These are phyloP conservation scores for Alternaria infectoria DNA, from an alignment of 2,329 filamentous ascomycete genomes.

Conservation along the genomic window DNA sequence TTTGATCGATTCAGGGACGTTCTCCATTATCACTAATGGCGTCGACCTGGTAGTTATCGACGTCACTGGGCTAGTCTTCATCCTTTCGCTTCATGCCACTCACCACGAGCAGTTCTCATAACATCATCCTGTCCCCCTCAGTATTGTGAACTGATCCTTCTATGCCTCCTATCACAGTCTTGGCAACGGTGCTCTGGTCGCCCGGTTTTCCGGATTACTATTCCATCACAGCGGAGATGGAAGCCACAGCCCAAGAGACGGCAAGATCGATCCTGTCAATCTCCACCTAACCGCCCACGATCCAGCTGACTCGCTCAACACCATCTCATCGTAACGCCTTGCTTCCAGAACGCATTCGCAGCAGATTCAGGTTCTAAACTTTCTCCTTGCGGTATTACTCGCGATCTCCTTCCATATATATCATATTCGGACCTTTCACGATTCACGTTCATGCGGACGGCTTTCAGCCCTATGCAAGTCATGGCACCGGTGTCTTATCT, in stretches of 20 bases:
- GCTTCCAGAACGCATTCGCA: background rate
- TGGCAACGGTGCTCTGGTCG: background rate
- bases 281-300: background rate
- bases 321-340: background rate
- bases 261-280: background rate
- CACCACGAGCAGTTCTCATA: background rate
- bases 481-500: background rate
- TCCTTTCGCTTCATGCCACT: background rate
- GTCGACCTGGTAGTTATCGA: background rate
- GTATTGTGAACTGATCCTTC: background rate
- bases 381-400: background rate
- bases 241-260: background rate
- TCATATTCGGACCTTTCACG: background rate
- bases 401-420: background rate
- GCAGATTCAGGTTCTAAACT: background rate
- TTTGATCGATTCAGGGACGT: background rate
- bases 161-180: background rate
- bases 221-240: background rate
- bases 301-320: background rate
- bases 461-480: constrained; percentile 1
- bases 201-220: background rate
- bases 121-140: background rate
- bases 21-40: background rate
- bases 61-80: background rate
- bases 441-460: background rate